Evolutionary conservation across 331 rosid species (phyloP), one percentile per base, ranked within the genome.

Genomic region (Erythrophleum ivorense): DNA sequence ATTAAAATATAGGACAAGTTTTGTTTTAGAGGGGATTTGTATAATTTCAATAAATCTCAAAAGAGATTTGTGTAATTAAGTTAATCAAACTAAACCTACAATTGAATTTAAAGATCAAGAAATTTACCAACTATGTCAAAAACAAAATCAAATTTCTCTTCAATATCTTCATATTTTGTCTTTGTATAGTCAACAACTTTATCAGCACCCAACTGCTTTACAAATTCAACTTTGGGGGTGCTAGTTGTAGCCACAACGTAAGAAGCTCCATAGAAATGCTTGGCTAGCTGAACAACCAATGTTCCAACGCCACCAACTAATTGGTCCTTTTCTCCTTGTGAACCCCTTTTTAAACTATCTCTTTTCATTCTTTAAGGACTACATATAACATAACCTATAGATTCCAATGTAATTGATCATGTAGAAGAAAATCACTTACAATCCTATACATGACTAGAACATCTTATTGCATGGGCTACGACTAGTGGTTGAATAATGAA

Each of bases 301-400:
- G 70, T 76, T 79, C 90, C 88, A 82, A 87, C 86, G 15, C 90
- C 90, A 53, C 90, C n/a, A n/a, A n/a, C n/a, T n/a, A n/a, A n/a
- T n/a, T n/a, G n/a, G n/a, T n/a, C n/a, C n/a, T n/a, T n/a, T n/a
- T n/a, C n/a, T n/a, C n/a, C n/a, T n/a, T n/a, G n/a, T n/a, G n/a
- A n/a, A n/a, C n/a, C n/a, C n/a, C n/a, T n/a, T n/a, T n/a, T n/a
- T n/a, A n/a, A n/a, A n/a, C n/a, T n/a, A n/a, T n/a, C n/a, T n/a
- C n/a, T n/a, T n/a, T n/a, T n/a, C n/a, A n/a, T n/a, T n/a, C n/a
- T n/a, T n/a, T n/a, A n/a, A n/a, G n/a, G n/a, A n/a, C n/a, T n/a
- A n/a, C n/a, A n/a, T n/a, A n/a, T n/a, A n/a, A n/a, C n/a, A n/a
- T n/a, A n/a, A n/a, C n/a, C n/a, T n/a, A n/a, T n/a, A n/a, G n/a